Evolutionary conservation across 225 moss, liverwort and hornwort genomes (phyloP).

Genomic region (Takakia lepidozioides): DNA sequence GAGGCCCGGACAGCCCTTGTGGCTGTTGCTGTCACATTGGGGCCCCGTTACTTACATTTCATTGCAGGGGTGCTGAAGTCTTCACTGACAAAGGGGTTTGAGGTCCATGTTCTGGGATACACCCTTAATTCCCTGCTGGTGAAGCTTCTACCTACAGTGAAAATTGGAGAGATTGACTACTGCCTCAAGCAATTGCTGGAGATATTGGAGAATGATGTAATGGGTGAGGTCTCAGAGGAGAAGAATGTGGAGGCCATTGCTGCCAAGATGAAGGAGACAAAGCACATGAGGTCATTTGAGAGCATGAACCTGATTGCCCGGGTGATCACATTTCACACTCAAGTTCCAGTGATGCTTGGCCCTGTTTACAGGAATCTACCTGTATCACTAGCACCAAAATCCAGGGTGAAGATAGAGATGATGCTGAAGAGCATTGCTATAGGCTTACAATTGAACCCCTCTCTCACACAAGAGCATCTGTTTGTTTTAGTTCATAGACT

Average conservation of each 20-base stretch:
- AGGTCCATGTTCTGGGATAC: conserved; percentile 95
- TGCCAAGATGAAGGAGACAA: conserved; percentile 95
- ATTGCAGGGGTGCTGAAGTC: conserved; percentile 70
- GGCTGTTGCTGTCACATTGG: conserved; percentile 62
- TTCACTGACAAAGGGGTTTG: conserved; percentile 82
- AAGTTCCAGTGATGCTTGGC: conserved; percentile 53
- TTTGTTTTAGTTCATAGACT: conserved; percentile 79
- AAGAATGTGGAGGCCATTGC: conserved; percentile 92
- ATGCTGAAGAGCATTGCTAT: conserved; percentile 75
- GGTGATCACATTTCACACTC: conserved; percentile 63
- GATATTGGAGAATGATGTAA: conserved; percentile 82
- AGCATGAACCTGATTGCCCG: conserved; percentile 72
- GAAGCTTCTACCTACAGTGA: conserved; percentile 54
- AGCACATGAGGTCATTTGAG: conserved; percentile 81
- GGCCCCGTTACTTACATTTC: conserved; percentile 75
- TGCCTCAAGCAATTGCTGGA: conserved; percentile 71
- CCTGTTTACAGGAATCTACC: conserved; percentile 58
- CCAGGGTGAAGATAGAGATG: conserved; percentile 66
- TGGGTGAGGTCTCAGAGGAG: conserved; percentile 95
- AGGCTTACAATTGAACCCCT: conserved; percentile 70
- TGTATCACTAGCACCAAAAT: conserved; percentile 55
- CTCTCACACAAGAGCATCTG: conserved; percentile 56
- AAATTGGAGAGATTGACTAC: conserved; percentile 80
- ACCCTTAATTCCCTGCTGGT: conserved; percentile 76
- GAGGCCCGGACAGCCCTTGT: conserved; percentile 95